A percentile compares a stretch with the other conserved stretches of the same genome.
phyloP scores from a whole-genome alignment of 768 basidiomycete species.

The Phylloporus arenicola region DNA sequence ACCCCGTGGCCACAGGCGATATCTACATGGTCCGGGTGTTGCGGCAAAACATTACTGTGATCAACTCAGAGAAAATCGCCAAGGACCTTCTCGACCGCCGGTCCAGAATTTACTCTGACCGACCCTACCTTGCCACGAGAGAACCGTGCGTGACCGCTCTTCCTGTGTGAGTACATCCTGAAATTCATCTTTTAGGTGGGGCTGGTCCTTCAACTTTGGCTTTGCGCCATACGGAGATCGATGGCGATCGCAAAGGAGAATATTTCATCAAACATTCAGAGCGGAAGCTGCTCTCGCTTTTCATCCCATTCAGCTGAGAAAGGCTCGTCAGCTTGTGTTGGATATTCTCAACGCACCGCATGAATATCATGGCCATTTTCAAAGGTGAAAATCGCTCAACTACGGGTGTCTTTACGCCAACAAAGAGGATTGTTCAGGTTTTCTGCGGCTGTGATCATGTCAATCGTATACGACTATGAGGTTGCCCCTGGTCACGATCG shows the following conservation, averaged over 20 bases:
- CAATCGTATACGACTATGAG: slow-evolving; percentile 38
- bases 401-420: neutral
- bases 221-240: slow-evolving; percentile 18
- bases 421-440: slow-evolving; percentile 15
- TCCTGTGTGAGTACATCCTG: neutral
- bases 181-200: slow-evolving; percentile 8
- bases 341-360: slow-evolving; percentile 2
- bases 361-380: slow-evolving; percentile 5
- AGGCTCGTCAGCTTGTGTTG: slow-evolving; percentile 16
- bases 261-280: slow-evolving; percentile 23
- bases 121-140: neutral
- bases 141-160: neutral
- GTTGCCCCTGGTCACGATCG: slow-evolving; percentile 33
- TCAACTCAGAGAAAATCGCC: neutral
- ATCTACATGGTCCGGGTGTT: neutral
- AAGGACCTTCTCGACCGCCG: neutral
- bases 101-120: neutral
- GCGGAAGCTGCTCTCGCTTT: slow-evolving; percentile 11
- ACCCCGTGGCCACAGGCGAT: neutral
- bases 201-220: slow-evolving; percentile 16
- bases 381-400: slow-evolving; percentile 3
- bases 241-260: slow-evolving; percentile 20
- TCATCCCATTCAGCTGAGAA: slow-evolving; percentile 17
- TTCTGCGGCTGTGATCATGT: slow-evolving; percentile 34
- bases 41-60: neutral